Percentiles rank a stretch among this genome's conserved stretches.
phyloP scores from a whole-genome alignment of 2,329 filamentous ascomycete species.

The Aspergillus calidoustus region DNA sequence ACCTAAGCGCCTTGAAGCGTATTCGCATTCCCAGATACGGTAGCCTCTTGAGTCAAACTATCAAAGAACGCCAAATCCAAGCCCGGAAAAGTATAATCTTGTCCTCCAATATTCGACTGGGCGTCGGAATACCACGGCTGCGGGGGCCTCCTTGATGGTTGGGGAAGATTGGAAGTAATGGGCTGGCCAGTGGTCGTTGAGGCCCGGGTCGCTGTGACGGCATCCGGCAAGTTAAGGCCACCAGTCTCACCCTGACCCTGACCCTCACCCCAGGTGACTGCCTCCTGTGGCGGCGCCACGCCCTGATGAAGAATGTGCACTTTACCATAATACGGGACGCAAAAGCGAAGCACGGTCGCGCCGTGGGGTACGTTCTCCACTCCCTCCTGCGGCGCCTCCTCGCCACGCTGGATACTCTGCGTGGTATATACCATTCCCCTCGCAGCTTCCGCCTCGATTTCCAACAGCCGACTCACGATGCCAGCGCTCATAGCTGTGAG shows the following conservation, averaged over 20 bases:
- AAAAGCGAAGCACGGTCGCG: constrained; percentile 37
- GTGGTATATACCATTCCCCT: constrained; percentile 9
- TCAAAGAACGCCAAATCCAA: constrained; percentile 18
- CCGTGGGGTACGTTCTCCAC: neutral
- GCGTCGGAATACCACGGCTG: neutral
- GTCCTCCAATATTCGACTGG: neutral
- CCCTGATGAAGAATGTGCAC: constrained; percentile 39
- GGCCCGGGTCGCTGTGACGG: neutral
- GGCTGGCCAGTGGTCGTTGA: neutral
- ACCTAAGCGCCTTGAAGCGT: neutral
- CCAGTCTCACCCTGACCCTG: neutral
- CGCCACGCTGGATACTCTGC: neutral
- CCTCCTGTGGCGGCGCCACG: neutral
- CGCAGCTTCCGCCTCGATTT: constrained; percentile 22
- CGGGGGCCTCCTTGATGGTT: neutral
- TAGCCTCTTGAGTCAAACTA: neutral
- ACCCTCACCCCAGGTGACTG: too few relatives aligned
- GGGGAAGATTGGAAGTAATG: too few relatives aligned
- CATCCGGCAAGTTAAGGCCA: neutral
- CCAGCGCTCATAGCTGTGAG: constrained; percentile 32
- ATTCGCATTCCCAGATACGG: neutral
- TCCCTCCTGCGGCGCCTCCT: neutral
- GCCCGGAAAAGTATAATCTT: constrained; percentile 16
- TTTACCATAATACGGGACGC: constrained; percentile 51
- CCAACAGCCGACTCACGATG: constrained; percentile 25